Evolutionary conservation across 352 stramenopile genomes (phyloP).

Genomic region (Pythium rishiriense): DNA sequence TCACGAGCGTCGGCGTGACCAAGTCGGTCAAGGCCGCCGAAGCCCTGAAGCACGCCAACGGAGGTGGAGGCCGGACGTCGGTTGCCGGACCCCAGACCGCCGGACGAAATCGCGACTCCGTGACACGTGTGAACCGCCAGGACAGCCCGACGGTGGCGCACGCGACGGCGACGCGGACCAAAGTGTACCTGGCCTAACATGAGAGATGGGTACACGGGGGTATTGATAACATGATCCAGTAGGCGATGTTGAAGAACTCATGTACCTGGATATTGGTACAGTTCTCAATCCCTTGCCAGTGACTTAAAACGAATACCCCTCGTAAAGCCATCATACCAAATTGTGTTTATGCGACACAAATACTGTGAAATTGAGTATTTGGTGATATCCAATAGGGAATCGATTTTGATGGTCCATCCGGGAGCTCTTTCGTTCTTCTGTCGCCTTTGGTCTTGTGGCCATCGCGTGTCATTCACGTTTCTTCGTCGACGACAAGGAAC

Average conservation of each 20-base stretch:
- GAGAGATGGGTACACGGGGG: slow-evolving; percentile 6
- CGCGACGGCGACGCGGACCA: background rate
- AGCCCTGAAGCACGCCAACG: background rate
- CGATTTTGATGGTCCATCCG: background rate
- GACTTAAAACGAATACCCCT: background rate
- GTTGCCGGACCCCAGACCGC: background rate
- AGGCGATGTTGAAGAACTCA: slow-evolving; percentile 6
- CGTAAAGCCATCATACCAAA: background rate
- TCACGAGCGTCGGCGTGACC: slow-evolving; percentile 12
- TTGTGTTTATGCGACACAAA: background rate
- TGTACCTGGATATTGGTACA: slow-evolving; percentile 13
- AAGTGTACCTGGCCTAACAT: background rate
- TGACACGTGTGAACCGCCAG: background rate
- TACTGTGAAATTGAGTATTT: background rate
- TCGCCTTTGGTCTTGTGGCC: slow-evolving; percentile 19
- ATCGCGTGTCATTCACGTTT: slow-evolving; percentile 18
- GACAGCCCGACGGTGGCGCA: background rate
- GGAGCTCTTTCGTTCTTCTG: background rate
- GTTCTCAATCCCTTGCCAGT: background rate
- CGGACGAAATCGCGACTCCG: background rate
- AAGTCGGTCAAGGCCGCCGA: slow-evolving; percentile 21
- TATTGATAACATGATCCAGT: background rate
- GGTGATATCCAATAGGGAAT: background rate
- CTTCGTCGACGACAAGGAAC: slow-evolving; percentile 22
- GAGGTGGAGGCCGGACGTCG: background rate